Conservation (phyloP, 2,329 filamentous ascomycete species). For the Colletotrichum shisoi region DNA sequence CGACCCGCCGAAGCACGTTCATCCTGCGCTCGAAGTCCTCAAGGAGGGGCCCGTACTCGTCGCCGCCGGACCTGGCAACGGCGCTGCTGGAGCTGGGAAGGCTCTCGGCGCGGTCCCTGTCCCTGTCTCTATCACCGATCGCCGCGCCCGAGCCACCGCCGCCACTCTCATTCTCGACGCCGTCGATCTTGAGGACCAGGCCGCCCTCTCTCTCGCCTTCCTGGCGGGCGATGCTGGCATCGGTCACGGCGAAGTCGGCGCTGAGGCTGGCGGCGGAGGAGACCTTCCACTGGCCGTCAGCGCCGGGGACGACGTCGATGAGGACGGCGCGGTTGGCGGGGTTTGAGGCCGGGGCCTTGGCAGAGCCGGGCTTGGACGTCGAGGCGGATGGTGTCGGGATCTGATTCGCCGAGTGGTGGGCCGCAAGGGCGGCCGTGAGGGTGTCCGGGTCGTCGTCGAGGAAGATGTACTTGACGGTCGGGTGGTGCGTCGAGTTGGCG, state of each 20-base stretch:
- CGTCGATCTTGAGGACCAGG: conserved; percentile 71
- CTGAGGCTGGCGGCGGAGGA: conserved; percentile 75
- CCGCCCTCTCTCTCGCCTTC: conserved; percentile 44
- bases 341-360: conserved; percentile 31
- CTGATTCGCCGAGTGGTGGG: conserved; percentile 43
- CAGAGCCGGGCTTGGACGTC: conserved; percentile 40
- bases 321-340: conserved; percentile 58
- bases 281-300: conserved; percentile 61
- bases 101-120: conserved; percentile 27
- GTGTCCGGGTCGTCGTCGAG: conserved; percentile 86
- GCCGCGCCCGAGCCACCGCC: conserved; percentile 42
- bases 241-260: conserved; percentile 72
- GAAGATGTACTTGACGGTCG: conserved; percentile 90
- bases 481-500: conserved; percentile 80
- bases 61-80: conserved; percentile 46
- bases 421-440: conserved; percentile 70
- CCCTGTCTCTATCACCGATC: conserved; percentile 19
- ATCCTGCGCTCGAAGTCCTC: conserved; percentile 67
- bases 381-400: conserved; percentile 43
- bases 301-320: conserved; percentile 60
- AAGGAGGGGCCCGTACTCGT: conserved; percentile 61
- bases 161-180: conserved; percentile 52
- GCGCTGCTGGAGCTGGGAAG: conserved; percentile 45
- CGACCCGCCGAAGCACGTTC: conserved; percentile 61
- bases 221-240: conserved; percentile 56